Percentiles rank a stretch among this genome's conserved stretches.
These are phyloP conservation scores for Trypanosoma vivax DNA, from an alignment of 208 protist genomes.

Conservation along the genomic window DNA sequence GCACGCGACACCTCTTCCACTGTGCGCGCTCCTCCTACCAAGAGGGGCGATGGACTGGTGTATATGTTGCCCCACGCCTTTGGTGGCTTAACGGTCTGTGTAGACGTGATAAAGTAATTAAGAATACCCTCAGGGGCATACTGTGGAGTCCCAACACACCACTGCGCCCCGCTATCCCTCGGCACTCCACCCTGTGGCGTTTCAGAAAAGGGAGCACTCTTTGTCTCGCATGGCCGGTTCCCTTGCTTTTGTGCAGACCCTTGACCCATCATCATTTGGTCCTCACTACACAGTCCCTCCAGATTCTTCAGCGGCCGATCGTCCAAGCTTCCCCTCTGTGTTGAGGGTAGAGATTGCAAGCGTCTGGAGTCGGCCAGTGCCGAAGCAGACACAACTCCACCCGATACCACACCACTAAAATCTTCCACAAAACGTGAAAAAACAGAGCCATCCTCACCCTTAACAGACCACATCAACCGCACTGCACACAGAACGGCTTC, in stretches of 20 bases:
- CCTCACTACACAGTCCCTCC: no score
- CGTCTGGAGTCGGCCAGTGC: no score
- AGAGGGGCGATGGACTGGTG: slow-evolving; percentile 25
- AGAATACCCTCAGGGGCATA: slow-evolving; percentile 10
- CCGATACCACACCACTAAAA: neutral
- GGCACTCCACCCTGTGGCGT: neutral
- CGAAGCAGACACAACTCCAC: no score
- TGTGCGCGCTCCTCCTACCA: neutral
- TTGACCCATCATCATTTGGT: no score
- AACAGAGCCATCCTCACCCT: slow-evolving; percentile 8
- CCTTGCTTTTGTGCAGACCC: no score
- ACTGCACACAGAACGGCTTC: slow-evolving; percentile 11
- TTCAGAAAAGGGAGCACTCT: no score
- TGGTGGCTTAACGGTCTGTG: slow-evolving; percentile 19
- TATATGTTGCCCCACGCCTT: slow-evolving; percentile 33
- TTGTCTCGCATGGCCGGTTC: no score
- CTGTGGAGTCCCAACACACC: slow-evolving; percentile 7
- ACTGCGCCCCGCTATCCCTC: neutral
- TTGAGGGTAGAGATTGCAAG: no score
- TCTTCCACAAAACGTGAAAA: slow-evolving; percentile 6
- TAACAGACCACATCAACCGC: slow-evolving; percentile 33
- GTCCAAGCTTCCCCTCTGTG: no score
- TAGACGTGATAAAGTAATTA: slow-evolving; percentile 33
- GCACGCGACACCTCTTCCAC: neutral
- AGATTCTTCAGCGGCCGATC: no score